Base-by-base conservation (phyloP, 1,284 basidiomycete species). In the Trichosporon asahii region DNA sequence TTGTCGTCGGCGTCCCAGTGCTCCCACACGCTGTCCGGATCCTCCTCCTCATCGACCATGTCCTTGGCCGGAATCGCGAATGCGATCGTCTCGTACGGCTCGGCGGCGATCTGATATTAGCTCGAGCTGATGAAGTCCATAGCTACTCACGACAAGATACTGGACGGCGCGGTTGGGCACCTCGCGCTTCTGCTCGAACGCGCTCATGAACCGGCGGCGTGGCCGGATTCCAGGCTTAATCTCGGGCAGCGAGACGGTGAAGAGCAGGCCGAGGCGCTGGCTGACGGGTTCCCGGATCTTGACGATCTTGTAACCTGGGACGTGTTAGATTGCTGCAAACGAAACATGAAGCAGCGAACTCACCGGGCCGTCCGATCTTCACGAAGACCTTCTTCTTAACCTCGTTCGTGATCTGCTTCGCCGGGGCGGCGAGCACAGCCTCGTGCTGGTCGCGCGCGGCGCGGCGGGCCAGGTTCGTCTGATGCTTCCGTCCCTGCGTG, bases 401-500 rank as follows among this genome's bases (percentile, higher is more conserved):
- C 71, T 85, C 89, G 25, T 73, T 72, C 21, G 75, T 68, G 6
- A 73, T 88, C 5, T 82, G 79, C 80, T 90, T 89, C 3, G 90
- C 85, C 21, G 92, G 91, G 6, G 91, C 90, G 69, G 94, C 90
- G 86, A 92, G 91, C 73, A 96, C 84, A 80, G 93, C 90, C 79
- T 98, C 95, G 81, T 98, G 96, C 66, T 94, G 92, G 86, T 99
- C 97, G 69, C 91, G 89, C 12, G 96, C 96, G 0, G 97, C 97
- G 76, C 97, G 90, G 61, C 97, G 89, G 3, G 96, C 97, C 40
- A 99, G 89, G 81, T 99, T 99, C 1, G 96, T 98, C 83, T 99
- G 97, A 80, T 99, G 97, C 83, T 99, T 99, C 86, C 99, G 99
- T 33, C 97, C 97, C 85, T 99, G 97, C 0, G 97, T 99, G 78